Evolutionary conservation across 495 filamentous ascomycete genomes (phyloP), one percentile per base, ranked within the genome.

Genomic region (Penicillium canescens): DNA sequence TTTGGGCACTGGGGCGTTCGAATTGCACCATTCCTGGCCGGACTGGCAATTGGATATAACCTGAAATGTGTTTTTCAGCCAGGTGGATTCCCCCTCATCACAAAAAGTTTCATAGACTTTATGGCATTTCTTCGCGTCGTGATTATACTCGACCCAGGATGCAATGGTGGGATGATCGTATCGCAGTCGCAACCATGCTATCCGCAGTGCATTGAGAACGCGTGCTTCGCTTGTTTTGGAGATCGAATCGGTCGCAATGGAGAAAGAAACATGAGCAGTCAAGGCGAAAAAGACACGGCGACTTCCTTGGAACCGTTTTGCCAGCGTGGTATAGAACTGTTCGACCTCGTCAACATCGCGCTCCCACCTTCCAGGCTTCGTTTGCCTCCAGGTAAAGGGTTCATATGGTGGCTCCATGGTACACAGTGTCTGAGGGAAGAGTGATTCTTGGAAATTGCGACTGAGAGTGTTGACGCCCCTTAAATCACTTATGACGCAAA

Each of bases 391-490:
- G 24, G 9, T 40, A 10, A 55, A 36, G 37, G 18, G 20, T 16
- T 49, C 12, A 49, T 49, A 40, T 24, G 46, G 8, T 8, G 46
- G n/a, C 16, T 79, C 80, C 35, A 79, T 89, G 28, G 85, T 89
- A 7, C 21, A 4, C 23, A 24, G 6, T 4, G 6, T 24, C 23
- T 24, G 23, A 6, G 23, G 23, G 6, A 24, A 31, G 4, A 2
- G 2, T 5, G 9, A 31, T 0, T 31, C 28, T 8, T 31, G 28
- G 28, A 10, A 31, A 9, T 31, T 9, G 23, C 28, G 5, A 2
- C 5, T 8, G 28, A 31, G 28, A 10, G 8, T 8, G 28, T 31
- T 24, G 23, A 7, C 28, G 28, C 28, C 28, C 28, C 28, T 31
- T 31, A 31, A 31, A 31, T 31, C 28, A 31, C 2, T 31, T 31